Base-by-base conservation (phyloP, 352 stramenopile species). In the Phytopythium kandeliae region DNA sequence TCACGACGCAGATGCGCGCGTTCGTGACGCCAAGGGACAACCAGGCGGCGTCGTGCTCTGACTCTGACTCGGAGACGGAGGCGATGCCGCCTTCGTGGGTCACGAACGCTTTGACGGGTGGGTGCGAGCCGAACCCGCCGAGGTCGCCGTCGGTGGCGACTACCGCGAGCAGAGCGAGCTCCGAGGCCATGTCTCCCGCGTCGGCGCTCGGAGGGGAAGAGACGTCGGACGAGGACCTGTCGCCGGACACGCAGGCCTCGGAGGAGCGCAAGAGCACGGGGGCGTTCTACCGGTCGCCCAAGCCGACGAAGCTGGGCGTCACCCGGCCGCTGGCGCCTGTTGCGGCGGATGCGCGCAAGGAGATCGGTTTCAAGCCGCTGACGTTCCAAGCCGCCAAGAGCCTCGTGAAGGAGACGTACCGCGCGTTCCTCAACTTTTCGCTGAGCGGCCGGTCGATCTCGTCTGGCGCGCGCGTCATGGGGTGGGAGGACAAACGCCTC, bases 401-500 rank as follows among this genome's bases (percentile, higher is more conserved):
- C 17, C 48, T 86, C 1, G 67, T 85, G 22, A 66, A 71, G 31
- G 52, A 69, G 15, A 69, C 67, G 9, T 85, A 84, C 55, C 61
- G 72, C 10, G 65, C 54, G 42, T 78, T 87, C 35, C 47, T 85
- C 24, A 43, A 50, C 26, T 89, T 89, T 55, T 69, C 69, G 1
- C 48, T 89, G 10, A 82, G 65, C 47, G 75, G 78, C 2, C 62
- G 49, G 2, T 55, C 71, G 0, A 60, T 89, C 21, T 80, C 57
- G 12, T 75, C 71, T 0, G 75, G 78, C 22, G 75, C 60, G 9
- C 66, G 56, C 16, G 62, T 89, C 30, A 59, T 89, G 36, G 78
- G 78, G 7, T 89, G 78, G 78, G 65, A 87, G 45, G 78, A 89
- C 57, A 78, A 77, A 34, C 69, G 78, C 0, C 47, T 86, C 22